phyloP scores from a whole-genome alignment of 2,329 filamentous ascomycete genomes.

The Curvularia hawaiiensis region DNA sequence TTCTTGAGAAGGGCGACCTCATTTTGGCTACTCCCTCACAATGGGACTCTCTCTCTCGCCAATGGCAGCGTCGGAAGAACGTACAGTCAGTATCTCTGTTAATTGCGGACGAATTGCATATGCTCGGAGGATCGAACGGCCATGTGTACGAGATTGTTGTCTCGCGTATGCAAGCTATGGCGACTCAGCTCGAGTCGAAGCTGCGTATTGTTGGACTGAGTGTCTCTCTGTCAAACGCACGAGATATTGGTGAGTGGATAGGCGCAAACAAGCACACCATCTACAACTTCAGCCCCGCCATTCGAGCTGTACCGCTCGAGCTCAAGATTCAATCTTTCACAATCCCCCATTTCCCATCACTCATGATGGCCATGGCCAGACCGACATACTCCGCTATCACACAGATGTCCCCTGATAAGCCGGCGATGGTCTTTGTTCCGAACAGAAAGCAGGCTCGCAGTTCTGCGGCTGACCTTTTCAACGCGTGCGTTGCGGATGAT shows the following conservation, averaged over 20 bases:
- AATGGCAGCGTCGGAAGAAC: conserved; percentile 97
- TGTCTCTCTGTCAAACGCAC: conserved; percentile 89
- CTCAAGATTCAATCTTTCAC: conserved; percentile 94
- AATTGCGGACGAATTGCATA: conserved; percentile 93
- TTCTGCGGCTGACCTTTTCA: conserved; percentile 84
- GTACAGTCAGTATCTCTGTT: conserved; percentile 89
- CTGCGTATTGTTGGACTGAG: conserved; percentile 89
- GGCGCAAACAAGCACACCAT: conserved; percentile 97
- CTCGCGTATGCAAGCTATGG: conserved; percentile 97
- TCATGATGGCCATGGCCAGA: conserved; percentile 98
- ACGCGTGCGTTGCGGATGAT: conserved; percentile 85
- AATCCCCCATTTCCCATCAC: conserved; percentile 94
- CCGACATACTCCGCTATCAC: conserved; percentile 88
- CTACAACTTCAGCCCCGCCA: conserved; percentile 96
- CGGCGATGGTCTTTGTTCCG: conserved; percentile 89
- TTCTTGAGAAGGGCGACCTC: conserved; percentile 85
- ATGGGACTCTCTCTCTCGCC: conserved; percentile 94
- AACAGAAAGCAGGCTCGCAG: conserved; percentile 90
- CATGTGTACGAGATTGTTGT: conserved; percentile 96
- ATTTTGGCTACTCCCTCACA: conserved; percentile 91
- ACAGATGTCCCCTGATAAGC: conserved; percentile 86
- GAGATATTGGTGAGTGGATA: conserved; percentile 97
- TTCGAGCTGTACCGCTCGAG: conserved; percentile 86
- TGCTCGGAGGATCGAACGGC: conserved; percentile 84
- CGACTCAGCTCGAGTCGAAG: conserved; percentile 81